Evolutionary conservation across 2,329 filamentous ascomycete species (phyloP), one percentile per base, ranked within the genome.

Genomic region (Chaetoscypha palmicola): DNA sequence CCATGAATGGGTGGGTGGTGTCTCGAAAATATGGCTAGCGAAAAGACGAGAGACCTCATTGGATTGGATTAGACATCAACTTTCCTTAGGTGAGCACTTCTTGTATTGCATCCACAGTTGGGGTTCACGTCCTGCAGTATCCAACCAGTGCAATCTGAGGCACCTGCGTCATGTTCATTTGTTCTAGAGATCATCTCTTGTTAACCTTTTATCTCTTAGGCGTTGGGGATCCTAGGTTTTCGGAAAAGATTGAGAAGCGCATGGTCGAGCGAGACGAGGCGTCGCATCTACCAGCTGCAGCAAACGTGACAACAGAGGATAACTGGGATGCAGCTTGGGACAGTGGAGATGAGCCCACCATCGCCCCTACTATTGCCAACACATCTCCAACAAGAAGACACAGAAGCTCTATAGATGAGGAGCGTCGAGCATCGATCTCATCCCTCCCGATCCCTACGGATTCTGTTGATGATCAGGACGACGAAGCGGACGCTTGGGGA

Each of bases 291-390:
- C 67, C 74, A 22, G 72, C 76, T 1, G 76, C 72, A 17, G 72
- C 71, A 71, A 34, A 45, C 19, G 36, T 52, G 30, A 44, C 66
- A 3, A 50, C 47, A 12, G 49, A 72, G 43, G 86, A 88, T 38
- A 86, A 88, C 36, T 94, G 88, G 86, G 81, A 86, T 56, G 78
- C 79, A 34, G 82, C 77, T 10, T 96, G 90, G 89, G 79, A 82
- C 4, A 55, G 53, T 46, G 83, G 87, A 17, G 23, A 47, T 5
- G 44, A 42, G 10, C n/a, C 8, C 14, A 30, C 10, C 20, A 24
- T 32, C n/a, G 17, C 9, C 17, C n/a, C 26, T 21, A 31, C 14
- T n/a, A 3, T 17, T n/a, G 17, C 19, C 11, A 2, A 16, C 24
- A 7, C n/a, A 16, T 23, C 17, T 28, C 38, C 16, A 35, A 26